Percentiles rank a stretch among this genome's conserved stretches.
Conservation (phyloP, 306 rosid genomes). For the Crataegus laevigata region DNA sequence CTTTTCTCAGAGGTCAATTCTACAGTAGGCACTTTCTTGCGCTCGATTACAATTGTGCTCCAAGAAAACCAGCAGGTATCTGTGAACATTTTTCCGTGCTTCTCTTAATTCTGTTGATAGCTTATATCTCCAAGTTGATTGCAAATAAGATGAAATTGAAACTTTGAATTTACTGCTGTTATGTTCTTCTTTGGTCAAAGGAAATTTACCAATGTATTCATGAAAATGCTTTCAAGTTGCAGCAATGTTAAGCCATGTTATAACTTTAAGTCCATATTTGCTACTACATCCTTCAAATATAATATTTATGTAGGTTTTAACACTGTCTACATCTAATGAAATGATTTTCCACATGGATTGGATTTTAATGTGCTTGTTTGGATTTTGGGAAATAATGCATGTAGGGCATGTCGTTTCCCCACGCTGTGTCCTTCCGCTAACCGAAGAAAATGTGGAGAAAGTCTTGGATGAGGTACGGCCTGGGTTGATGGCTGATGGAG, state of each 20-base stretch:
- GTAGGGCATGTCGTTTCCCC: slow-evolving; percentile 72
- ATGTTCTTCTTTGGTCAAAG: too few species aligned
- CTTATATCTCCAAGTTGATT: not conserved
- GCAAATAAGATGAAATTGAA: too few species aligned
- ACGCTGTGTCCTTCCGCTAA: slow-evolving; percentile 67
- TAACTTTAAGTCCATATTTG: not conserved
- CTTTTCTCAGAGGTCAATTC: slow-evolving; percentile 54
- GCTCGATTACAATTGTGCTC: slow-evolving; percentile 24
- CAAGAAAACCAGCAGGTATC: slow-evolving; percentile 47
- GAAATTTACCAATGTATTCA: too few species aligned
- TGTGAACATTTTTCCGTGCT: not conserved
- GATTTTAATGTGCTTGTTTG: not conserved
- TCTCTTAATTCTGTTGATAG: not conserved
- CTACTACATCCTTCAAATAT: not conserved
- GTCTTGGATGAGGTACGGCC: slow-evolving; percentile 97
- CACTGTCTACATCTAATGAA: too few species aligned
- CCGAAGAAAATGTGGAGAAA: slow-evolving; percentile 93
- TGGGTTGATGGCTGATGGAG: slow-evolving; percentile 91
- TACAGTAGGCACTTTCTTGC: slow-evolving; percentile 30
- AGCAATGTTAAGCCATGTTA: not conserved
- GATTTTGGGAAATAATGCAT: not conserved
- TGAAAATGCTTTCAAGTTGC: too few species aligned
- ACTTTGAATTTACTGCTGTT: too few species aligned
- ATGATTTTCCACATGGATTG: too few species aligned
- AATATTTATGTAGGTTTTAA: not conserved